Conservation (phyloP, 2,329 filamentous ascomycete genomes). For the Diaporthe australafricana region DNA sequence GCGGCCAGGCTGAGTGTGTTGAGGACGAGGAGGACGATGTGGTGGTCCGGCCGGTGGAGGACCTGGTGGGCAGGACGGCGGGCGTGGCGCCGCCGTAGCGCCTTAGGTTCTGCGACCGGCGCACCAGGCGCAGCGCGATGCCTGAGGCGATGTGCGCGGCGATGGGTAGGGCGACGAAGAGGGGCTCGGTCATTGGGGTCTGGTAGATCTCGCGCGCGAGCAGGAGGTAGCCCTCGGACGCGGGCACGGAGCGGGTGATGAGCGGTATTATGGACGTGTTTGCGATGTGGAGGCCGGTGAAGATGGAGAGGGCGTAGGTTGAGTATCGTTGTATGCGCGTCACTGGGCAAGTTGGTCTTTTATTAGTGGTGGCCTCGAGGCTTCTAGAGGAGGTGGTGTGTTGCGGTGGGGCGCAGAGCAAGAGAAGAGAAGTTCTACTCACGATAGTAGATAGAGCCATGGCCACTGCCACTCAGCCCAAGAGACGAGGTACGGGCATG, state of each 20-base stretch:
- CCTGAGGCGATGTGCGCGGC: conserved; percentile 82
- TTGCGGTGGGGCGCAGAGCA: conserved; percentile 41
- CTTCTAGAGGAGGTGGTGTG: background rate
- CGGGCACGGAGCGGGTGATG: conserved; percentile 75
- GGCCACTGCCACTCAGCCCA: conserved; percentile 72
- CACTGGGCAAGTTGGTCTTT: conserved; percentile 53
- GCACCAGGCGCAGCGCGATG: conserved; percentile 79
- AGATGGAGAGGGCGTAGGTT: conserved; percentile 84
- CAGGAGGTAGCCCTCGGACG: conserved; percentile 87
- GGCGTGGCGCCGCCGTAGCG: conserved; percentile 80
- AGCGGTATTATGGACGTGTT: conserved; percentile 88
- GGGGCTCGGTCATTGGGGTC: conserved; percentile 80
- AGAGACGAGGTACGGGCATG: conserved; percentile 52
- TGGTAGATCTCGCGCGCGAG: conserved; percentile 95
- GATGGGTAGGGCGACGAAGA: conserved; percentile 82
- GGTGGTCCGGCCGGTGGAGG: conserved; percentile 43
- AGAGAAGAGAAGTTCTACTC: conserved; percentile 46
- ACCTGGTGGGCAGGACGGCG: conserved; percentile 57
- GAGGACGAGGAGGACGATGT: conserved; percentile 48
- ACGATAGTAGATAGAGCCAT: conserved; percentile 82
- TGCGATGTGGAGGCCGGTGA: conserved; percentile 80
- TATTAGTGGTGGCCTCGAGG: background rate
- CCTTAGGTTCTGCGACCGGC: conserved; percentile 76
- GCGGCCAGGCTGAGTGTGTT: conserved; percentile 69
- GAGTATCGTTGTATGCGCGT: conserved; percentile 87